phyloP scores from a whole-genome alignment of 257 asterid species.

The Capsicum pubescens region DNA sequence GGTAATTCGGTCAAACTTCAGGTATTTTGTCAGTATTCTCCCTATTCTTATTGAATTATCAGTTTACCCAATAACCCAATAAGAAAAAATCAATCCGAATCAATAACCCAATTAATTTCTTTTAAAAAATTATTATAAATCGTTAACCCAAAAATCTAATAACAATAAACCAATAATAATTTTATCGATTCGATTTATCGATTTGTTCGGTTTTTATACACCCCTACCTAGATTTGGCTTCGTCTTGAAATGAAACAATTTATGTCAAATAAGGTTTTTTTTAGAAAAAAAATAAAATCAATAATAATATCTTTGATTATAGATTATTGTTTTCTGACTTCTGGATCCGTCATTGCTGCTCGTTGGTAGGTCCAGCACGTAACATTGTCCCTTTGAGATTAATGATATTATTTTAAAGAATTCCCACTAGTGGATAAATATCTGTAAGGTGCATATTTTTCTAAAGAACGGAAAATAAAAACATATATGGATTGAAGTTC shows the following conservation, averaged over 20 bases:
- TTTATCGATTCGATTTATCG: too few relatives aligned
- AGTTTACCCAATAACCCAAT: too few relatives aligned
- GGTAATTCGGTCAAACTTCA: too few relatives aligned
- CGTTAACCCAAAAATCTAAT: too few relatives aligned
- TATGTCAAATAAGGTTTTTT: not conserved
- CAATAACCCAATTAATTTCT: too few relatives aligned
- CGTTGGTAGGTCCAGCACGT: constrained; percentile 5
- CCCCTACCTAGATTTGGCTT: not conserved
- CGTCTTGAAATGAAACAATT: not conserved
- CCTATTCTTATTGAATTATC: too few relatives aligned
- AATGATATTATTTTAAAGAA: not conserved
- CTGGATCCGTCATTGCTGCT: not conserved
- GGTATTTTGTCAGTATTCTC: too few relatives aligned
- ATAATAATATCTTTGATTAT: not conserved
- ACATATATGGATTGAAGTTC: not conserved
- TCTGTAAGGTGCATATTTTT: not conserved
- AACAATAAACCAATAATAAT: too few relatives aligned
- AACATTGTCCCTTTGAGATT: not conserved
- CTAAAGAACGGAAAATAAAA: not conserved
- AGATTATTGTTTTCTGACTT: not conserved
- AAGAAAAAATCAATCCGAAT: too few relatives aligned
- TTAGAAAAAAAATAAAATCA: too few relatives aligned
- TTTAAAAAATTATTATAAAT: too few relatives aligned
- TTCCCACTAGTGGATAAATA: not conserved
- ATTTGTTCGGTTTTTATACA: too few relatives aligned